These are phyloP conservation scores for Thelephora aurantiotincta DNA, from an alignment of 768 basidiomycete species.

Conservation along the genomic window DNA sequence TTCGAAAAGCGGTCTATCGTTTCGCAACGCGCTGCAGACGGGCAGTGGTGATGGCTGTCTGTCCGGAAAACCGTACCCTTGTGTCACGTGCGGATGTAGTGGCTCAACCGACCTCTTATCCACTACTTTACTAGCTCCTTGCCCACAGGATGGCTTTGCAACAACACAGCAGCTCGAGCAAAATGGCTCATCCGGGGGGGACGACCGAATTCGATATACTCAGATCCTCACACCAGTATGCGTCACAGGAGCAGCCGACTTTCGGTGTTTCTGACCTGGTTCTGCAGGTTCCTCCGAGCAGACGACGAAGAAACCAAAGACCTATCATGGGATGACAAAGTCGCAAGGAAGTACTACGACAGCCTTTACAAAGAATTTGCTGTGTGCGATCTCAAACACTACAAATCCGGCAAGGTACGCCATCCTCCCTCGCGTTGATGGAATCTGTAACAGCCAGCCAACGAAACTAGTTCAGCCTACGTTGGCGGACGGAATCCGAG, in stretches of 20 bases:
- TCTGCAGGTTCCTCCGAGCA: conserved; percentile 60
- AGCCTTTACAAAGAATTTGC: conserved; percentile 87
- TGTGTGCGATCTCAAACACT: conserved; percentile 89
- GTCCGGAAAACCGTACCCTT: not conserved
- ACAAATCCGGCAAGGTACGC: conserved; percentile 78
- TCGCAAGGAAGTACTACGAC: conserved; percentile 82
- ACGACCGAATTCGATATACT: conserved; percentile 62
- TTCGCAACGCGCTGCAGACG: too few relatives aligned
- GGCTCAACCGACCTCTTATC: not conserved
- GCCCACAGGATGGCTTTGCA: conserved; percentile 21
- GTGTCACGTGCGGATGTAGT: not conserved
- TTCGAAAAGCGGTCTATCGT: too few relatives aligned
- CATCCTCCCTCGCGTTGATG: not conserved
- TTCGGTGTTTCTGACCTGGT: not conserved
- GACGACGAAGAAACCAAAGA: conserved; percentile 26
- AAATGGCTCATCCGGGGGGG: conserved; percentile 2
- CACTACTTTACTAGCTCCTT: not conserved
- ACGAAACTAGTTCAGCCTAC: conserved; percentile 59
- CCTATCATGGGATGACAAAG: conserved; percentile 65
- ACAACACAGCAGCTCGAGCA: conserved; percentile 19
- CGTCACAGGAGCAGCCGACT: not conserved
- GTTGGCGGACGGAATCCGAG: conserved; percentile 90
- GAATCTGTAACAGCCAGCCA: not conserved
- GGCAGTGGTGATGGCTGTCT: too few relatives aligned
- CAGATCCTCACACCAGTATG: conserved; percentile 55